Base-by-base conservation (phyloP, 2,329 filamentous ascomycete genomes). In the Penicillium sp. region DNA sequence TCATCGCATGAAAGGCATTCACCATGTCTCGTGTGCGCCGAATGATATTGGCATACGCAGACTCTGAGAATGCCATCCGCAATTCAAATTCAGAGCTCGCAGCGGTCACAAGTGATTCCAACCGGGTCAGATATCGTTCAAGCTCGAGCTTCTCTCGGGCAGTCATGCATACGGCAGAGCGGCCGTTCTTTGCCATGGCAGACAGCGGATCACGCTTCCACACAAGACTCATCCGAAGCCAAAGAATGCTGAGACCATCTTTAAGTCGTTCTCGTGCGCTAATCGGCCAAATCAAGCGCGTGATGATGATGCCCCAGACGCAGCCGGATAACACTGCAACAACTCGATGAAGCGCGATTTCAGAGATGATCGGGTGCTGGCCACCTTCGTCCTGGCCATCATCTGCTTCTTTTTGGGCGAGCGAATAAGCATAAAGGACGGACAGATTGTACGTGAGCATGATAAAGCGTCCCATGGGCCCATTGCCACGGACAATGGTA, bases 1-100 rank as follows among this genome's bases (percentile, higher is more conserved):
- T 94, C 88, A 98, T 95, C 42, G 90, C 89, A 63, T 97, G 90
- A 67, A 98, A 96, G 29, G 88, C 85, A 68, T 96, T 90, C 4
- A 97, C 81, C 69, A 96, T 87, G 42, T 86, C 83, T 52, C 85
- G 84, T 1, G 90, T 95, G 8, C 85, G 85, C 18, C 81, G 79
- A 63, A 97, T 78, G 47, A 97, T 86, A 28, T 82, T 80, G 4
- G 78, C 80, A 64, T 87, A 90, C 13, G 81, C 78, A 35, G 78
- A 80, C 52, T 84, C 78, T 1, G 89, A 88, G 59, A 98, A 98
- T 0, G 90, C 89, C 0, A 91, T 87, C 32, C 84, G 81, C 6
- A 98, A 78, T 66, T 95, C 87, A 60, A 95, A 95, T 65, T 98
- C 93, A 20, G 82, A 86, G n/a, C 79, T 76, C 0, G 90, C 89